Evolutionary conservation across 208 protist genomes (phyloP), one percentile per base, ranked within the genome.

Genomic region (Trypanosoma lewisi): DNA sequence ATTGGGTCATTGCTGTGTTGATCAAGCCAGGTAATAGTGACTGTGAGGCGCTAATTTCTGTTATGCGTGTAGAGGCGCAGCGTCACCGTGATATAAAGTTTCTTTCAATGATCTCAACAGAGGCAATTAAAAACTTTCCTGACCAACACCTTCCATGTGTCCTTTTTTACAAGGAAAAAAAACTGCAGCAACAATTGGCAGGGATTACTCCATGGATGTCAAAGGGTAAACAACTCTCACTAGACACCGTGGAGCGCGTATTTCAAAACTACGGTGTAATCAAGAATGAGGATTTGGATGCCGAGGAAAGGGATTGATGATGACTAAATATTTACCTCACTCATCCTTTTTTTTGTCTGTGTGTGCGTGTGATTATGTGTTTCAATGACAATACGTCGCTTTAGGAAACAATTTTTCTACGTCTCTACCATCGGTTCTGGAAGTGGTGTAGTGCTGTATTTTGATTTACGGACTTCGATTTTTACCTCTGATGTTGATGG

Each of bases 41-140:
- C 58, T 89, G 85, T 57, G 90, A 96, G 65, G 67, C 70, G n/a
- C 61, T 96, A 56, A 69, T 96, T 28, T 80, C 65, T 21, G 76
- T 90, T 16, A 77, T 94, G 75, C 76, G 83, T 16, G 75, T 65
- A 4, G 77, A 82, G 51, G 87, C 90, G 17, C 87, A 93, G 59
- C 78, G 84, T 31, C 72, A 83, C 25, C 80, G 69, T 4, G 54
- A 73, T 2, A 75, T 91, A 25, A 96, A 96, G 65, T 89, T 94
- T 76, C 77, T 96, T 2, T 91, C 83, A 9, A 88, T 96, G 66
- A 63, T 90, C 21, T 82, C 85, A 11, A 87, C 80, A 0, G 90
- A 96, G 61, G 83, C 84, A 2, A 81, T 94, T 27, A 71, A 79
- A 2, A 84, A 87, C 57, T 91, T 96, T 65, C 90, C 90, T 0